Base-by-base conservation (phyloP, 139 green algal genomes). In the Picochlorum sp. region DNA sequence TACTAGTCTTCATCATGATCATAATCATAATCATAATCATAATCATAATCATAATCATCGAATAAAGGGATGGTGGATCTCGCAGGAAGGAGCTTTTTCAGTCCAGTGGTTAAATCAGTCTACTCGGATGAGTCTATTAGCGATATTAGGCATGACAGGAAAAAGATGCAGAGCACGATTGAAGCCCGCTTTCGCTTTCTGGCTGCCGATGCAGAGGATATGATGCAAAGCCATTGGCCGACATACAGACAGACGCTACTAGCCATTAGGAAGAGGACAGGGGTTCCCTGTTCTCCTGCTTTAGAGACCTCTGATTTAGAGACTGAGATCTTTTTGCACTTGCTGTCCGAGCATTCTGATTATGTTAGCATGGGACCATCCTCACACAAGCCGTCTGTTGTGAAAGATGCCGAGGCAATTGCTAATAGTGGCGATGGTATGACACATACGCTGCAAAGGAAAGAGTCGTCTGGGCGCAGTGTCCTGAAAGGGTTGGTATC, bases 271-370 rank as follows among this genome's bases (percentile, higher is more conserved):
- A 64, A 88, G 54, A 78, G 76, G 57, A 63, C 86, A 28, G 31
- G 40, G 4, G 61, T 85, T 6, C 50, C 45, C 4, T 95, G 64
- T 59, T 58, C 62, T 7, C 26, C 16, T 33, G 50, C 37, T 20
- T 58, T 82, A 22, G 52, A 66, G 2, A 88, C 85, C 1, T 58
- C 67, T 49, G 86, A 95, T 59, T 65, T 95, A 29, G 87, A 95
- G 54, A 69, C 79, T 1, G 87, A 95, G 59, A 75, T 95, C 7
- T 90, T 93, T 59, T 62, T 95, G 57, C 73, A 89, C 63, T 33
- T 93, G 12, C 57, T 94, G 36, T 26, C 79, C 16, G 53, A 78
- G 13, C 67, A 83, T 35, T 25, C 33, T 1, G 55, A 64, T 2
- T 55, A 33, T 18, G 50, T 73, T 8, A 30, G 55, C 58, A 2